Evolutionary conservation across 192 early-diverging fungal species (phyloP).

Genomic region (Podochytrium sp.): DNA sequence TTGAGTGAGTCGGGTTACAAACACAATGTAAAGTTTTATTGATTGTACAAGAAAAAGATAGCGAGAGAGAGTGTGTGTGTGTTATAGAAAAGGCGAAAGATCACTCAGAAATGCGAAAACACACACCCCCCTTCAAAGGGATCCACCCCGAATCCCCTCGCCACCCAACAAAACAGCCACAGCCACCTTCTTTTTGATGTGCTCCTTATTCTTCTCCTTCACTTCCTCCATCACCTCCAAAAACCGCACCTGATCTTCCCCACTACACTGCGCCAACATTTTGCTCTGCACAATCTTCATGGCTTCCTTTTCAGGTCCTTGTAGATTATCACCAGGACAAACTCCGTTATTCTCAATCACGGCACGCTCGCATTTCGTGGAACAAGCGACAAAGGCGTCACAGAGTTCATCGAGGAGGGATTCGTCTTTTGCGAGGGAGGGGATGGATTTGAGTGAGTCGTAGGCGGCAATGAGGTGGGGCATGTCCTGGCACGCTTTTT

Average conservation of each 20-base stretch:
- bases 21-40: too few species aligned
- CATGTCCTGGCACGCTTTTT: not conserved
- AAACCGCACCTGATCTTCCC: constrained; percentile 1
- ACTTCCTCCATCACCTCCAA: not conserved
- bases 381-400: not conserved
- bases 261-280: not conserved
- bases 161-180: too few species aligned
- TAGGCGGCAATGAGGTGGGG: not conserved
- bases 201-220: not conserved
- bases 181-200: too few species aligned
- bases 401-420: constrained; percentile 8
- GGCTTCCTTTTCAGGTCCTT: not conserved
- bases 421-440: not conserved
- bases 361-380: not conserved
- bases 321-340: not conserved
- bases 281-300: not conserved
- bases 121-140: too few species aligned
- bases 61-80: too few species aligned
- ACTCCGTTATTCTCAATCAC: not conserved
- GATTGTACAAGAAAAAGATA: too few species aligned
- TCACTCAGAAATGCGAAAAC: too few species aligned
- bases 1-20: too few species aligned
- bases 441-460: not conserved
- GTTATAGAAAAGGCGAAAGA: too few species aligned
- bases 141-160: too few species aligned